Evolutionary conservation across 139 green algal genomes (phyloP), one percentile per base, ranked within the genome.

Genomic region (Volvox reticuliferus): DNA sequence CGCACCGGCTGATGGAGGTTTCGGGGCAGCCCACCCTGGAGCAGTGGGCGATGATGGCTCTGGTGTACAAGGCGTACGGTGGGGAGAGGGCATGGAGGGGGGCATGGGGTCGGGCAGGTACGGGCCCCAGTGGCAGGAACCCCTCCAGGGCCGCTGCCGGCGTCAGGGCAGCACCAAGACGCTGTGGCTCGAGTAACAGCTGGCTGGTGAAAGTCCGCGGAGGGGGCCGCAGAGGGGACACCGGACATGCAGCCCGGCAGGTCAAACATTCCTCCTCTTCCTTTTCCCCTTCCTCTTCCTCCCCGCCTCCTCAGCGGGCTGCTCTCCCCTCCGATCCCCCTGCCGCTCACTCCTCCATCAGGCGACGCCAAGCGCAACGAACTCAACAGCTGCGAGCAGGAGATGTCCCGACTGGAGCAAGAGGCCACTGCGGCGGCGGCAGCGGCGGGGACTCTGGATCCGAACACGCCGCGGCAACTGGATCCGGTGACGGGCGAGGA

Each of bases 11-110:
- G 37, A 36, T 89, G 37, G 69, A 89, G 69, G 85, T 89, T 44
- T 75, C 18, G 44, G 85, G 37, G 14, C 16, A 16, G 9, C 20
- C 61, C 16, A 19, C 44, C 37, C 37, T 89, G 85, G 85, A 89
- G 69, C 26, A n/a, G 37, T 89, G 85, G 85, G 85, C 85, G 36
- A 71, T 76, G 12, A 35, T 89, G 85, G 85, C 85, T 36, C 69
- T 89, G 69, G 85, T 89, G 36, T 89, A 89, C 28, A 82, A 82
- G 69, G 85, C 85, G 0, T 89, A 69, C 44, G 85, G 85, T 88
- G 82, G 33, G 82, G 17, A 28, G 79, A 61, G 26, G 26, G 79
- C 12, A 36, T 14, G 79, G 37, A 2, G 5, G 37, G 79, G 79
- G 37, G 26, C 2, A 69, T 28, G 20, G 22, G 79, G 19, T n/a